Conservation (phyloP, 257 asterid genomes). For the Solanum rostratum region DNA sequence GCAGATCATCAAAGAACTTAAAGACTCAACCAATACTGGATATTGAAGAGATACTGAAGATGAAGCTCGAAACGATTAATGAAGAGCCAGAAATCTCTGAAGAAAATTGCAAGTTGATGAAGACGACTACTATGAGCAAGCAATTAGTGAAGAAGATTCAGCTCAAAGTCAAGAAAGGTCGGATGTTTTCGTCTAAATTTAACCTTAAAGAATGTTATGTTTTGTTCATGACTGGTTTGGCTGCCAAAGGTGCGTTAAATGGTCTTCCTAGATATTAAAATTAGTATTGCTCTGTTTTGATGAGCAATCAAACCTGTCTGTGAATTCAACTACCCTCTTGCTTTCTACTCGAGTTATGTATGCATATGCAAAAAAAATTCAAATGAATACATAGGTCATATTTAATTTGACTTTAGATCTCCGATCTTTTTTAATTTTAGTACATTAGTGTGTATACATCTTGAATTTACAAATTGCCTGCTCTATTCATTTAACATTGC, state of each 20-base stretch:
- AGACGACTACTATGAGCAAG: conserved; percentile 5
- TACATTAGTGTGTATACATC: background rate
- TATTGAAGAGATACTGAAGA: conserved; percentile 56
- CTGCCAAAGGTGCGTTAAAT: conserved; percentile 39
- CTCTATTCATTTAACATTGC: background rate
- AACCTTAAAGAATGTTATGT: conserved; percentile 54
- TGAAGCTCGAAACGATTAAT: conserved; percentile 59
- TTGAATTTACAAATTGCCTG: background rate
- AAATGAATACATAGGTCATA: background rate
- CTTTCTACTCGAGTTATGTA: background rate
- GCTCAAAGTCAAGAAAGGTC: conserved; percentile 30
- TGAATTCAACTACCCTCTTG: background rate
- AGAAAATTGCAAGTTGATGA: conserved; percentile 8
- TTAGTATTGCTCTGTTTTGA: background rate
- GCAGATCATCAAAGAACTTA: conserved; percentile 23
- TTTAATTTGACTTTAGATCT: background rate
- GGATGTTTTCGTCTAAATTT: conserved; percentile 22
- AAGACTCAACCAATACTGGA: conserved; percentile 39
- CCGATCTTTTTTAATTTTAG: too few relatives aligned
- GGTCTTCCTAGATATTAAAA: conserved; percentile 37
- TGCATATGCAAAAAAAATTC: background rate
- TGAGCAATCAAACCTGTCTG: background rate
- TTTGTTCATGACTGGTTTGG: conserved; percentile 48
- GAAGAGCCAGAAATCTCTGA: conserved; percentile 44
- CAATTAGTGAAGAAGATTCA: conserved; percentile 24